Evolutionary conservation across 192 early-diverging fungal genomes (phyloP), one percentile per base, ranked within the genome.

Genomic region (Obelidium mucronatum): DNA sequence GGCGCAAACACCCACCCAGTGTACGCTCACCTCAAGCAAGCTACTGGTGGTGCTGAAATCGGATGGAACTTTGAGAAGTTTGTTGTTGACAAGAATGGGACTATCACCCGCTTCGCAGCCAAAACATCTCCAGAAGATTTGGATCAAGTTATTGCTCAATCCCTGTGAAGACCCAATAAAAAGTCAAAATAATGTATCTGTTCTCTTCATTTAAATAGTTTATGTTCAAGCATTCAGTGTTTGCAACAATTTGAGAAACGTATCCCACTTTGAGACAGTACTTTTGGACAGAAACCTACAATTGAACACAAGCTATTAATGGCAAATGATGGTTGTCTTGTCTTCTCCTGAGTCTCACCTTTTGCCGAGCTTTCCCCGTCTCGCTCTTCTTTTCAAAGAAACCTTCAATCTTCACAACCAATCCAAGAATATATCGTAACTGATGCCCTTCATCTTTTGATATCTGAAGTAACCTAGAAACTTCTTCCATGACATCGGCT

Each of bases 21-120:
- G 36, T 89, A 81, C 76, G 24, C 39, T 15, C 87, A 63, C 55
- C 63, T 88, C 44, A 88, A 88, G 70, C 37, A 34, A 17, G n/a
- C 24, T 1, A 59, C 30, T 15, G 13, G 22, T 0, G 39, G 52
- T 11, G 24, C n/a, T 8, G 56, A 59, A 6, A 78, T 83, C 55
- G 70, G 66, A 53, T 86, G 85, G 85, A 86, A 87, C 79, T 87
- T 82, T 79, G 83, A 82, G 69, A 85, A 87, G 77, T 87, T 87
- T 55, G 34, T 87, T 48, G 59, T 87, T 36, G 71, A 73, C 59
- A 34, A 67, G 59, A 78, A 85, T 24, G 86, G 86, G 11, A 48
- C 44, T 48, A 19, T 48, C 44, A 15, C 8, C 44, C 44, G 44
- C 44, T 48, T 48, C 44, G 44, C 8, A 48, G 19, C 8, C 0